Conservation (phyloP, 306 rosid species). For the Carpinus fangiana region DNA sequence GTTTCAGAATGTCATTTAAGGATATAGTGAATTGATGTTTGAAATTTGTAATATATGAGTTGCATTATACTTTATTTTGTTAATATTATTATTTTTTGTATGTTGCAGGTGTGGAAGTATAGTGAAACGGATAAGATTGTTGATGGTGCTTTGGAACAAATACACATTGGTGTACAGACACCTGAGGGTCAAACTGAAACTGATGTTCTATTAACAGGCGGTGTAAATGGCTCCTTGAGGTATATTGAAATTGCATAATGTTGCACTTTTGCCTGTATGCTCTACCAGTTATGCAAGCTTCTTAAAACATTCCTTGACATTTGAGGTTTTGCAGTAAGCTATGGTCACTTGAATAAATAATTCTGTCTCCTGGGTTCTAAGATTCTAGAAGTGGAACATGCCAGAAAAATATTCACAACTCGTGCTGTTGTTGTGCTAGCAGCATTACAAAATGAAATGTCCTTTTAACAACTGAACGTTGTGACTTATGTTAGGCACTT, state of each 20-base stretch:
- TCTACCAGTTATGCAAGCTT: neutral
- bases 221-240: conserved; percentile 62
- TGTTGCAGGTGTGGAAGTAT: conserved; percentile 79
- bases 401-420: neutral
- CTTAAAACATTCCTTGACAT: conserved; percentile 7
- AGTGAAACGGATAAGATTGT: conserved; percentile 42
- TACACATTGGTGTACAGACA: conserved; percentile 53
- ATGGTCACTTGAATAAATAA: neutral
- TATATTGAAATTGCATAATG: conserved; percentile 28
- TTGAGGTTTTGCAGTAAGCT: conserved; percentile 8
- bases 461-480: neutral
- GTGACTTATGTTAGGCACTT: neutral
- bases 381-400: neutral
- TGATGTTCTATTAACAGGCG: conserved; percentile 61
- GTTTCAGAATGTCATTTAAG: neutral
- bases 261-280: conserved; percentile 7
- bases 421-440: neutral
- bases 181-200: conserved; percentile 53
- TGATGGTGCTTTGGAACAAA: conserved; percentile 68
- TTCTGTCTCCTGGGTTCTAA: neutral
- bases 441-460: neutral
- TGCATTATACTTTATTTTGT: neutral
- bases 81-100: neutral
- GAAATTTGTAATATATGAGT: neutral
- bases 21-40: neutral